phyloP scores from a whole-genome alignment of 805 yeast species.

The Saccharomyces jurei region DNA sequence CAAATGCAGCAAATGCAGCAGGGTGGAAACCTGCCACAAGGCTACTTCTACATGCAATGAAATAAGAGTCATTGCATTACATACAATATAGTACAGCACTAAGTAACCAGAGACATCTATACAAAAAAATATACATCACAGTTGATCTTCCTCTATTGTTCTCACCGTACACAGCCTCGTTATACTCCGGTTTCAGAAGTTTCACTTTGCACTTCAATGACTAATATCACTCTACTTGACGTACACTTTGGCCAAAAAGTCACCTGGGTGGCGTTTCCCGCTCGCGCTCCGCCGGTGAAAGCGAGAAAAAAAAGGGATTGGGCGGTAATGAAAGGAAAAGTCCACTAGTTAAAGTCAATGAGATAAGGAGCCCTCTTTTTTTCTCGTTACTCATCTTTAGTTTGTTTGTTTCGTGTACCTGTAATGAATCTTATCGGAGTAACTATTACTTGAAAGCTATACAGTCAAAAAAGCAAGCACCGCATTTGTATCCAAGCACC shows the following conservation, averaged over 20 bases:
- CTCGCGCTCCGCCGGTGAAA: background rate
- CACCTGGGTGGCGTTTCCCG: background rate
- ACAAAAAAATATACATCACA: background rate
- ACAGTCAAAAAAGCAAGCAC: background rate
- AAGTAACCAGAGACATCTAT: background rate
- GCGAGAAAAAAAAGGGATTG: background rate
- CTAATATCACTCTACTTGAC: background rate
- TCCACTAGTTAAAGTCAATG: background rate
- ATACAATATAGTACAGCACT: background rate
- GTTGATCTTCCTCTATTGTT: background rate
- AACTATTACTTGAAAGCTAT: background rate
- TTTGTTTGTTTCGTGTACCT: background rate
- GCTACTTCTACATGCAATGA: constrained; percentile 10
- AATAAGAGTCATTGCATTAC: background rate
- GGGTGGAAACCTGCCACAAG: constrained; percentile 8
- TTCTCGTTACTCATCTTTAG: background rate
- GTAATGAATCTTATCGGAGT: background rate
- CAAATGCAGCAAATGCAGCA: constrained; percentile 3
- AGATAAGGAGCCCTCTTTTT: background rate
- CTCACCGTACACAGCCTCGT: background rate
- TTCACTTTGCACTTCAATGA: background rate
- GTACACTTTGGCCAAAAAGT: background rate
- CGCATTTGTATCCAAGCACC: background rate
- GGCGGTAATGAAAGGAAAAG: background rate
- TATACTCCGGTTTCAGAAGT: background rate